A percentile compares a stretch with the other conserved stretches of the same genome.
Evolutionary conservation across 2,329 filamentous ascomycete genomes (phyloP).

Genomic region (Hymenotorrendiella dingleyae): DNA sequence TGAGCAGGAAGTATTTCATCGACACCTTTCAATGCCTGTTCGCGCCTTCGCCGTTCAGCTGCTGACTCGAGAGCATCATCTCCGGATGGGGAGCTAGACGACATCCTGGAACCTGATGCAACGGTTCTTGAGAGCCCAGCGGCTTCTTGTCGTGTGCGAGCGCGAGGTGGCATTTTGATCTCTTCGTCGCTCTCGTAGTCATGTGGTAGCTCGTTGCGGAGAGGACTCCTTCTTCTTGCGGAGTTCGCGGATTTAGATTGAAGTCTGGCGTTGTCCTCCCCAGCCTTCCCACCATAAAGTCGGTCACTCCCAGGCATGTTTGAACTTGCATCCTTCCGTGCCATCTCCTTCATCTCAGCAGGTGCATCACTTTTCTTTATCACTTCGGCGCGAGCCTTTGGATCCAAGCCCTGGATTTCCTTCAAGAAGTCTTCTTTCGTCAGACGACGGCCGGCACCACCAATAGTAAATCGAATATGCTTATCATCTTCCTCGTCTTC

Average conservation of each 20-base stretch:
- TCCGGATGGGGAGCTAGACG: background rate
- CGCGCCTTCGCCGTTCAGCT: conserved; percentile 32
- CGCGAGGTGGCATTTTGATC: background rate
- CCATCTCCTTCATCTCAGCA: conserved; percentile 25
- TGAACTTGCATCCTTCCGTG: conserved; percentile 24
- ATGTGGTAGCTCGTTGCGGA: no score
- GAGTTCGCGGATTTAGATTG: conserved; percentile 16
- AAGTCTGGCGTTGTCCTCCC: conserved; percentile 9
- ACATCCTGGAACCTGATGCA: conserved; percentile 6
- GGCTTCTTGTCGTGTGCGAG: background rate
- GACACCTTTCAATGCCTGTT: conserved; percentile 5
- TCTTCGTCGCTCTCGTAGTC: background rate
- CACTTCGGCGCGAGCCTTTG: conserved; percentile 43
- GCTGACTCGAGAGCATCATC: conserved; percentile 52
- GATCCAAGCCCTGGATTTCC: conserved; percentile 67
- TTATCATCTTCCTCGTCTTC: conserved; percentile 58
- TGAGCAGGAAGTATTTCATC: background rate
- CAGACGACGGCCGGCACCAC: conserved; percentile 66
- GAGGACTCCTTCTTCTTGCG: conserved; percentile 13
- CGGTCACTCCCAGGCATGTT: conserved; percentile 20
- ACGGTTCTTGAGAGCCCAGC: conserved; percentile 26
- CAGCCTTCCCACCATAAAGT: conserved; percentile 34
- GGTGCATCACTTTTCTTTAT: conserved; percentile 25
- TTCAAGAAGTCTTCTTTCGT: conserved; percentile 75
- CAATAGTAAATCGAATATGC: conserved; percentile 70